Percentiles rank a stretch among this genome's conserved stretches.
These are phyloP conservation scores for Auriscalpium orientale DNA, from an alignment of 768 basidiomycete species.

Conservation along the genomic window DNA sequence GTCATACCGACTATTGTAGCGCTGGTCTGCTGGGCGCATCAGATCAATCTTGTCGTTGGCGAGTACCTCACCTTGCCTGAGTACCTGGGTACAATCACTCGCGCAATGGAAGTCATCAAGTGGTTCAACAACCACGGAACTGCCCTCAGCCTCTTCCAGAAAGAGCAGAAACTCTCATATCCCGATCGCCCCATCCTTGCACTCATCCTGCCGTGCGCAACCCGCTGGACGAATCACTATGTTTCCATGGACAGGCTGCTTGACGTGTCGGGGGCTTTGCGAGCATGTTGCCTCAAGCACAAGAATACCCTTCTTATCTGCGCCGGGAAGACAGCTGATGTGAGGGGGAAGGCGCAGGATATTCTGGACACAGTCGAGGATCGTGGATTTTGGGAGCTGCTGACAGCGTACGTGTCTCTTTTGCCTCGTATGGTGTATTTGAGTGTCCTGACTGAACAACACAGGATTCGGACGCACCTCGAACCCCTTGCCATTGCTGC, in stretches of 20 bases:
- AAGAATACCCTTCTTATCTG: not conserved
- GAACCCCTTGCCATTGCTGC: conserved; percentile 14
- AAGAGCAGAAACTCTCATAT: conserved; percentile 5
- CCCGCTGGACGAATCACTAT: conserved; percentile 15
- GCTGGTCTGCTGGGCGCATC: conserved; percentile 17
- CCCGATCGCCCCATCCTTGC: not conserved
- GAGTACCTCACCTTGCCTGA: conserved; percentile 15
- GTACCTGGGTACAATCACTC: not conserved
- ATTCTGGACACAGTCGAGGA: conserved; percentile 1
- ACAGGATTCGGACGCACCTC: not conserved
- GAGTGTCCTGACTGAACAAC: not conserved
- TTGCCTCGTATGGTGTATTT: no score
- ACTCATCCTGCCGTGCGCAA: conserved; percentile 10
- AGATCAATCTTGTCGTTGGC: conserved; percentile 22
- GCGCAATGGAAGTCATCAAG: conserved; percentile 16
- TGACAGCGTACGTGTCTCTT: not conserved
- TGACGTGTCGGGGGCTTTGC: not conserved
- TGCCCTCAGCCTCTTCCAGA: conserved; percentile 16
- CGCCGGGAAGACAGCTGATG: conserved; percentile 7
- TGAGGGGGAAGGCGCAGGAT: not conserved
- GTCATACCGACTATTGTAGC: not conserved
- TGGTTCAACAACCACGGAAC: conserved; percentile 25
- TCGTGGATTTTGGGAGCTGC: not conserved
- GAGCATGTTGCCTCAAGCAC: not conserved
- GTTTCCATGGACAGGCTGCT: conserved; percentile 2